phyloP scores from a whole-genome alignment of 1,284 basidiomycete genomes.

The Cutaneotrichosporon dermatis region DNA sequence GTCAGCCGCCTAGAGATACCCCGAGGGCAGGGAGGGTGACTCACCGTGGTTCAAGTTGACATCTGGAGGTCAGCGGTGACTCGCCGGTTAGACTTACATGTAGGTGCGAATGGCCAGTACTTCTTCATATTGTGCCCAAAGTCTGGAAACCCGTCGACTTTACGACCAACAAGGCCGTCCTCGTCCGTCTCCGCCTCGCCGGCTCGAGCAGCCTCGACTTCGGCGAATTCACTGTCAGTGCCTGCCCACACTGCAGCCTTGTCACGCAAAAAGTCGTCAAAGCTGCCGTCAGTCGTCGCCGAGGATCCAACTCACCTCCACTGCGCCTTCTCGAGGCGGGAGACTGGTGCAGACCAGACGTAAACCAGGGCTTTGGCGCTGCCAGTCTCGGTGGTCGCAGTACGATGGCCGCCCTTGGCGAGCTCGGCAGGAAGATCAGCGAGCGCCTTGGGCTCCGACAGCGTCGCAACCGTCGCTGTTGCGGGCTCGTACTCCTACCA shows the following conservation, averaged over 20 bases:
- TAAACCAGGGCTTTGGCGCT: conserved; percentile 59
- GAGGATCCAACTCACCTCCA: conserved; percentile 63
- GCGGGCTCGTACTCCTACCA: conserved; percentile 36
- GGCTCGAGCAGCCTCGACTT: conserved; percentile 74
- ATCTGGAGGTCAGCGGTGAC: conserved; percentile 35
- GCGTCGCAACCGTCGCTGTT: conserved; percentile 50
- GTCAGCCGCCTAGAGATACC: background rate
- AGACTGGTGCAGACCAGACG: conserved; percentile 57
- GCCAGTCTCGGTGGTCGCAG: conserved; percentile 10
- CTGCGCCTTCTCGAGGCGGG: conserved; percentile 56
- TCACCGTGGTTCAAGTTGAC: conserved; percentile 64
- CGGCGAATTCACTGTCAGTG: conserved; percentile 50
- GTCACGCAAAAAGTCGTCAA: conserved; percentile 34
- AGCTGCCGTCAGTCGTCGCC: conserved; percentile 21
- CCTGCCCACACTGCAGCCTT: conserved; percentile 37
- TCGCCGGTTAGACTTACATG: conserved; percentile 43
- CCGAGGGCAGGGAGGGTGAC: conserved; percentile 14
- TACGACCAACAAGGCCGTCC: conserved; percentile 27
- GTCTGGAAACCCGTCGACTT: conserved; percentile 30
- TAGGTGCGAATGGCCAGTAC: conserved; percentile 59
- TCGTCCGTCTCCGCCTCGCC: conserved; percentile 8
- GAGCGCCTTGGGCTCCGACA: conserved; percentile 50
- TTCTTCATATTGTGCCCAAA: conserved; percentile 61
- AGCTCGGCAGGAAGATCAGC: conserved; percentile 45
- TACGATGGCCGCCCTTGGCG: conserved; percentile 2